phyloP scores from a whole-genome alignment of 2,329 filamentous ascomycete genomes.

The Fusarium verrucosum region DNA sequence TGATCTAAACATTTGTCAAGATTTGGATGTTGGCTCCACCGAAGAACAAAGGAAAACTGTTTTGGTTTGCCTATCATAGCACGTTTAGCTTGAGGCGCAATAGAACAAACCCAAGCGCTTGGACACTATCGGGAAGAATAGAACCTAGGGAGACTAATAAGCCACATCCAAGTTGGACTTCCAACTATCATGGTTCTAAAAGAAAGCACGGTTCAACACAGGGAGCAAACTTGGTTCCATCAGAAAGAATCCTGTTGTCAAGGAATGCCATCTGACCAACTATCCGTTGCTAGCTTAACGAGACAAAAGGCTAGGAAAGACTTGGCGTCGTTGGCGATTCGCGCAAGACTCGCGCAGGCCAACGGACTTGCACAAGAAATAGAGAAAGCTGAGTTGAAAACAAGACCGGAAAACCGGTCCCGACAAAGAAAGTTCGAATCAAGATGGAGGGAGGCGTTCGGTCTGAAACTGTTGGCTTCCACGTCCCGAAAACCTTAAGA shows the following conservation, averaged over 20 bases:
- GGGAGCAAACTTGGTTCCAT: neutral
- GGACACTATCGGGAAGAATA: neutral
- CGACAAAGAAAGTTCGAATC: conserved; percentile 1
- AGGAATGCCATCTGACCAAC: conserved; percentile 1
- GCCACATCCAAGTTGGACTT: neutral
- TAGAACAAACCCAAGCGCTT: neutral
- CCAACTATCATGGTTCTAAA: neutral
- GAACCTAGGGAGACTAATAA: neutral
- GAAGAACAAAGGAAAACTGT: neutral
- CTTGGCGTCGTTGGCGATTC: neutral
- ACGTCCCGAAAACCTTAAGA: conserved; percentile 3
- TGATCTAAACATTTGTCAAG: neutral
- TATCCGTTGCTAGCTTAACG: neutral
- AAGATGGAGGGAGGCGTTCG: neutral
- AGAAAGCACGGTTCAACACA: neutral
- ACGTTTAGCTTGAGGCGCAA: neutral
- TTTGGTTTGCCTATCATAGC: neutral
- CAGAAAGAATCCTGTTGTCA: neutral
- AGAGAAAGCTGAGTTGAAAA: neutral
- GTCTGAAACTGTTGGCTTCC: conserved; percentile 3
- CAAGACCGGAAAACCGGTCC: neutral
- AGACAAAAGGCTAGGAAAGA: neutral
- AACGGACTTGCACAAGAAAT: conserved; percentile 17
- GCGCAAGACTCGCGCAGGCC: neutral
- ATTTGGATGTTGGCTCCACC: neutral